Evolutionary conservation across 2,329 filamentous ascomycete genomes (phyloP).

Genomic region (Cytospora schulzeri): DNA sequence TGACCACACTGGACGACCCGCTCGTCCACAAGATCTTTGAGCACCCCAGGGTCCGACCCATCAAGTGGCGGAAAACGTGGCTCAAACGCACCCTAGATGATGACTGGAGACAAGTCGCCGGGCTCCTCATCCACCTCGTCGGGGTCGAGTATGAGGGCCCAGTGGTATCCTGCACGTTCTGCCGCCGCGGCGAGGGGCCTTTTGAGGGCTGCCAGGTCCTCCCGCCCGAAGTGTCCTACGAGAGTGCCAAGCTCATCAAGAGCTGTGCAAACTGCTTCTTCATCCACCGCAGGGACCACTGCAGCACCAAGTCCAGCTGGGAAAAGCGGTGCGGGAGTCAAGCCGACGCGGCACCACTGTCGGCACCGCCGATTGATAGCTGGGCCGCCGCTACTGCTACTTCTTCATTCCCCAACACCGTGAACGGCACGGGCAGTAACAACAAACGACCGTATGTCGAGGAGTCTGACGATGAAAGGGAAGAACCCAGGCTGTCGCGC

Average conservation of each 20-base stretch:
- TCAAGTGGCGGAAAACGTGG: conserved; percentile 11
- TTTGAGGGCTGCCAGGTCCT: conserved; percentile 21
- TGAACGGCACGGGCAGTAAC: neutral
- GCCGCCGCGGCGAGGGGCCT: conserved; percentile 14
- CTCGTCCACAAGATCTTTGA: neutral
- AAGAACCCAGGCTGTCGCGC: neutral
- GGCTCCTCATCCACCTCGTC: conserved; percentile 22
- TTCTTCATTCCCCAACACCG: neutral
- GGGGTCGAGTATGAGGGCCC: conserved; percentile 3
- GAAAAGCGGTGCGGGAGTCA: neutral
- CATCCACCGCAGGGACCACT: conserved; percentile 8
- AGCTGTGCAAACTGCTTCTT: conserved; percentile 25
- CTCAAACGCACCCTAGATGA: conserved; percentile 5
- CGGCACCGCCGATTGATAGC: neutral
- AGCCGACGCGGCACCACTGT: neutral
- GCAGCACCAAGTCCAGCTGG: conserved; percentile 24
- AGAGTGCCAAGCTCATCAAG: neutral
- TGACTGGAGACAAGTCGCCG: conserved; percentile 16
- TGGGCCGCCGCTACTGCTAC: conserved; percentile 12
- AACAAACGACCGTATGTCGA: conserved; percentile 7
- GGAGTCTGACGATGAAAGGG: neutral
- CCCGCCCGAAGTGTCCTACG: neutral
- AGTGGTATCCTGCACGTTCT: conserved; percentile 5
- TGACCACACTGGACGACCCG: neutral
- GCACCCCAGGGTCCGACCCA: neutral